Conservation (phyloP, 305 asterid species). For the Solanum hybrid region DNA sequence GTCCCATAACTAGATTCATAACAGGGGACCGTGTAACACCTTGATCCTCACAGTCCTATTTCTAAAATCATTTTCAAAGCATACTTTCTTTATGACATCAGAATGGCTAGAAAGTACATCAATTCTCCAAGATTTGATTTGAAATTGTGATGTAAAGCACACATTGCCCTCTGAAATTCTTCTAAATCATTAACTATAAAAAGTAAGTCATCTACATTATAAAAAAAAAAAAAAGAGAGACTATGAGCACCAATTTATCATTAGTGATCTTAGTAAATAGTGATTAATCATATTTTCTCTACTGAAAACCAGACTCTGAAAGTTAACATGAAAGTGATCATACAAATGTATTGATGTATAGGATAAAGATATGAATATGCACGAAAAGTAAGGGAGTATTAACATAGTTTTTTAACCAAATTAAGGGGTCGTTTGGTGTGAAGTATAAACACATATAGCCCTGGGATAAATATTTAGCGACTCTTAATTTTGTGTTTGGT, state of each 20-base stretch:
- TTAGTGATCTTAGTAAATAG: no score
- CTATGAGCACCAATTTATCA: no score
- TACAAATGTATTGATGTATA: not conserved
- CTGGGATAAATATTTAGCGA: no score
- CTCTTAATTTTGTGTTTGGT: no score
- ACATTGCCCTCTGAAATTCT: not conserved
- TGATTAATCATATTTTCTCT: no score
- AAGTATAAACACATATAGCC: no score
- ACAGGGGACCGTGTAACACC: not conserved
- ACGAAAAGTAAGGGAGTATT: not conserved
- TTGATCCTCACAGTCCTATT: not conserved
- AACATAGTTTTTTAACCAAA: not conserved
- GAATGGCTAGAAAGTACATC: not conserved
- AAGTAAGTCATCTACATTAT: not conserved
- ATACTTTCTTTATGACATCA: not conserved
- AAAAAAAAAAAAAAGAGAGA: no score
- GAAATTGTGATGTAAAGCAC: not conserved
- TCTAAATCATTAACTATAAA: not conserved
- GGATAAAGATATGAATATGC: not conserved
- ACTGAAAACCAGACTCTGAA: no score
- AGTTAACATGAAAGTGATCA: not conserved
- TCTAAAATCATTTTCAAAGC: not conserved
- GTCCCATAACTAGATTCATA: not conserved
- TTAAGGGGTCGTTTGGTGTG: no score
- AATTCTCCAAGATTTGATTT: not conserved